phyloP scores from a whole-genome alignment of 2,329 filamentous ascomycete genomes.

The Aspergillus pseudoviridinutans region DNA sequence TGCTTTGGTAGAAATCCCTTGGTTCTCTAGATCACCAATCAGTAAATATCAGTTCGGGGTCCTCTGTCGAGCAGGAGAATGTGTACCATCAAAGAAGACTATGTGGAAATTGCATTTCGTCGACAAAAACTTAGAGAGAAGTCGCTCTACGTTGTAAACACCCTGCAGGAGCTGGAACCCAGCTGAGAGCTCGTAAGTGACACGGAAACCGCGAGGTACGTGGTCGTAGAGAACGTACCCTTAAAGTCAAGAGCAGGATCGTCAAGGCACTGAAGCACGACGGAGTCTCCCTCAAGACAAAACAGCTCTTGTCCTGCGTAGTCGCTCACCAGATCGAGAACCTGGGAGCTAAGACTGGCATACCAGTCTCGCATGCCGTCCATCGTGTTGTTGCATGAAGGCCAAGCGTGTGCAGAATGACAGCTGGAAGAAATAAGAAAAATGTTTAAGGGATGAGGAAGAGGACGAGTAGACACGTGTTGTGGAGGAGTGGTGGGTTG shows the following conservation, averaged over 20 bases:
- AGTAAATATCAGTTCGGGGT: not conserved
- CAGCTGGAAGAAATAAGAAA: not conserved
- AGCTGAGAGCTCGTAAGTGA: not conserved
- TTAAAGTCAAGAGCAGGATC: conserved; percentile 7
- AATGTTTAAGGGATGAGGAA: not conserved
- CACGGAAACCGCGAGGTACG: not conserved
- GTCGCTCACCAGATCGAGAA: conserved; percentile 10
- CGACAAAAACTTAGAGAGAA: conserved; percentile 4
- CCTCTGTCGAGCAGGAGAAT: not conserved
- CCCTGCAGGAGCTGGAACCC: conserved; percentile 11
- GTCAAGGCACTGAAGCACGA: conserved; percentile 10
- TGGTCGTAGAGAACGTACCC: not conserved
- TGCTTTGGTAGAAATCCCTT: conserved; percentile 18
- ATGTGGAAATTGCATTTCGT: conserved; percentile 9
- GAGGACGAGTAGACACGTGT: not conserved
- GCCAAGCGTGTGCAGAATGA: not conserved
- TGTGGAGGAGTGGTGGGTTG: not conserved
- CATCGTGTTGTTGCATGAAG: not conserved
- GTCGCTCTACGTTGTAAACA: conserved; percentile 6
- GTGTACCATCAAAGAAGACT: conserved; percentile 10
- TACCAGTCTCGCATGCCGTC: conserved; percentile 2
- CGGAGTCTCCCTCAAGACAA: conserved; percentile 11
- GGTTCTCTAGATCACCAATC: not conserved
- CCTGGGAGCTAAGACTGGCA: conserved; percentile 3
- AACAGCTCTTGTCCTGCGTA: conserved; percentile 11